Conservation (phyloP, 176 grass and related monocot genomes). For the Carex scoparia region DNA sequence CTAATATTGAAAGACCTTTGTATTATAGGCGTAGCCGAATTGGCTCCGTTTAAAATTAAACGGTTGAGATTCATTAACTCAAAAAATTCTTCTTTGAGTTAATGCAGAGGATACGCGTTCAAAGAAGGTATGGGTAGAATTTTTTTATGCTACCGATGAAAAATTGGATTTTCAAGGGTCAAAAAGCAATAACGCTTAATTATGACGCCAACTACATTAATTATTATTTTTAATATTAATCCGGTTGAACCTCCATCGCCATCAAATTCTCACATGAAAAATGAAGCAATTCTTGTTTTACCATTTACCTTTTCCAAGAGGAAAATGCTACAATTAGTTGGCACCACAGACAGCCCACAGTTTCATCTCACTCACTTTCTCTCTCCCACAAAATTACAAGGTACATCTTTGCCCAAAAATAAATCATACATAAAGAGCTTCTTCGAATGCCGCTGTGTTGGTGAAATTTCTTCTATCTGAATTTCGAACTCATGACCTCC, state of each 20-base stretch:
- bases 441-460: too few species aligned
- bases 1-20: too few species aligned
- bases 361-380: background rate
- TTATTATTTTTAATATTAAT: background rate
- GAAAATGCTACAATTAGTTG: background rate
- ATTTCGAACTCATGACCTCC: too few species aligned
- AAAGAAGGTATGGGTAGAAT: too few species aligned
- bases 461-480: too few species aligned
- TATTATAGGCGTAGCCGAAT: too few species aligned
- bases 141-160: too few species aligned
- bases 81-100: too few species aligned
- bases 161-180: background rate
- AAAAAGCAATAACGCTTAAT: background rate
- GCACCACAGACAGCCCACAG: background rate
- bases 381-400: background rate
- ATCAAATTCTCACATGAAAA: background rate
- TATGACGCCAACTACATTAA: background rate
- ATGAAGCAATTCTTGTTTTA: background rate
- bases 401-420: background rate
- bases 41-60: too few species aligned
- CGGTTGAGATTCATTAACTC: too few species aligned
- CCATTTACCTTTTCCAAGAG: background rate
- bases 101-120: too few species aligned
- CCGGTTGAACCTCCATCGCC: background rate
- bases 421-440: background rate